Evolutionary conservation across 75 land plant species (phyloP), one percentile per base, ranked within the genome.

Genomic region (Cryptomeria japonica): DNA sequence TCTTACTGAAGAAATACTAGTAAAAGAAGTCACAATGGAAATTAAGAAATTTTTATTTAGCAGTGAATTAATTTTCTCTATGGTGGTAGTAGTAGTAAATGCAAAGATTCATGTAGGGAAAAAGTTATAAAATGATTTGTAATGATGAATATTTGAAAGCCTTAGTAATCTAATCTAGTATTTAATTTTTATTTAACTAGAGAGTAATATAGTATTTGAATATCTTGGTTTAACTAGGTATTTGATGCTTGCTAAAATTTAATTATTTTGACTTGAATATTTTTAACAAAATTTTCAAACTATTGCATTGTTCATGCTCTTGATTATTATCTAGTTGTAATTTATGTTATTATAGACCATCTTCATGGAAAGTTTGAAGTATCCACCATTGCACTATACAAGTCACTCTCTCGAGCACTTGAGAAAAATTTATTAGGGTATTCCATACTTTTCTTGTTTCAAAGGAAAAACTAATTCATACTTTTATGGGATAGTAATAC

Each of bases 91-190:
- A 72, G 68, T 55, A 11, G 86, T 85, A 4, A 84, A 68, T 47
- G 73, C 75, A 31, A 78, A 76, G 19, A 87, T 89, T 73, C 85
- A 89, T 53, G 92, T 91, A 18, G 92, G 91, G 31, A 91, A 91
- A 18, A 88, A 77, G 46, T 73, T 91, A 83, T 85, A 89, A 28
- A 91, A 89, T 89, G 92, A 89, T 79, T 75, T 91, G 39, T 82
- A 86, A 38, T 91, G 92, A 83, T 86, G 89, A 18, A 44, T 83
- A 47, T 32, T 91, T 51, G 89, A 90, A n/a, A 83, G 87, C 85
- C 92, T 89, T 16, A 53, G 44, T 64, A 80, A 91, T 46, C 87
- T 91, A 31, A 56, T 83, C 56, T 89, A 91, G 92, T 91, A 38
- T 41, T 37, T 38, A 5, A 18, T 78, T 25, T 32, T 78, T 38